phyloP scores from a whole-genome alignment of 192 early-diverging fungal species.

The Dimargaris cristalligena region DNA sequence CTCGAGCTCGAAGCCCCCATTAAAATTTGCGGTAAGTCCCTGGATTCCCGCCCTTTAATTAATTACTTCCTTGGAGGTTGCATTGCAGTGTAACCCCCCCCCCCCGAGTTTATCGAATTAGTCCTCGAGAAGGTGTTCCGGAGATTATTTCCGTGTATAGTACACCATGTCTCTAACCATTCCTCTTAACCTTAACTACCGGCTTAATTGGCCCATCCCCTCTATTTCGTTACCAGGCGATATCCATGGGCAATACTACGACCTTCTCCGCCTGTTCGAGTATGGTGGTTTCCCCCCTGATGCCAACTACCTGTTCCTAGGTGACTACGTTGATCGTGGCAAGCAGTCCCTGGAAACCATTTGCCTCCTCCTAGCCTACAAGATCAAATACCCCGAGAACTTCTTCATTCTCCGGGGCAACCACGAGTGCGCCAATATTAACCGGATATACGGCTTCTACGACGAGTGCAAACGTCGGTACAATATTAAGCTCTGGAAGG shows the following conservation, averaged over 20 bases:
- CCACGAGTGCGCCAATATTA: conserved; percentile 94
- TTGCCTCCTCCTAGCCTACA: conserved; percentile 90
- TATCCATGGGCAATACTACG: conserved; percentile 96
- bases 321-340: conserved; percentile 95
- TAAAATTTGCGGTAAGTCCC: conserved; percentile 87
- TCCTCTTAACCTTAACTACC: too few species aligned
- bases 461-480: conserved; percentile 97
- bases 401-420: conserved; percentile 98
- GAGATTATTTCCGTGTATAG: too few species aligned
- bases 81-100: too few species aligned
- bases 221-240: conserved; percentile 33
- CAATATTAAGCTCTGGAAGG: conserved; percentile 99
- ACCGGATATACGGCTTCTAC: conserved; percentile 97
- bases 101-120: too few species aligned
- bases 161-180: too few species aligned
- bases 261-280: conserved; percentile 86
- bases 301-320: conserved; percentile 91
- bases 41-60: too few species aligned
- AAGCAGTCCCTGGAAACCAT: conserved; percentile 98
- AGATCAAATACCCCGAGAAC: conserved; percentile 99
- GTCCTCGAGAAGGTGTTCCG: too few species aligned
- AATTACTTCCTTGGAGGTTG: too few species aligned
- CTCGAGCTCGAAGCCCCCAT: conserved; percentile 88
- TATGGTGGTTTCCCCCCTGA: conserved; percentile 93
- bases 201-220: too few species aligned